Conservation (phyloP, 352 stramenopile genomes). For the Phytophthora multivora region DNA sequence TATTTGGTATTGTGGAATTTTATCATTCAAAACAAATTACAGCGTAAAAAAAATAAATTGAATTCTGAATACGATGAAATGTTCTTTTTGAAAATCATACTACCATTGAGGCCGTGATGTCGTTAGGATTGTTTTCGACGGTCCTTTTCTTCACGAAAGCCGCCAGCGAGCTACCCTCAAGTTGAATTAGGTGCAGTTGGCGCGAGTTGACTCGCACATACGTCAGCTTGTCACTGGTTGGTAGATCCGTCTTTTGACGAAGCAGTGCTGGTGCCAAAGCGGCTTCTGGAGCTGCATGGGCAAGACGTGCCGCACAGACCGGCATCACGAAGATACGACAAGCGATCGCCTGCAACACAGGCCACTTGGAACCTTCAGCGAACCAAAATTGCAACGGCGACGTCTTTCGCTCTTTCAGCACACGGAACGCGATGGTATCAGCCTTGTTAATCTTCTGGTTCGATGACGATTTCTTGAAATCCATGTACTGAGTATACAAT, state of each 20-base stretch:
- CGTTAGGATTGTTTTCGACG: conserved; percentile 8
- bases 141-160: conserved; percentile 6
- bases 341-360: conserved; percentile 48
- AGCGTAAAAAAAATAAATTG: too few relatives aligned
- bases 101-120: conserved; percentile 39
- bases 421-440: conserved; percentile 43
- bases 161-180: conserved; percentile 9
- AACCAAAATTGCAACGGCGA: conserved; percentile 60
- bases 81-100: conserved; percentile 11
- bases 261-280: conserved; percentile 12
- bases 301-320: conserved; percentile 21
- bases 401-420: conserved; percentile 57
- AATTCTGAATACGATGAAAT: too few relatives aligned
- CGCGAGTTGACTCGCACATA: conserved; percentile 40
- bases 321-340: conserved; percentile 46
- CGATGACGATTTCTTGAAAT: conserved; percentile 43
- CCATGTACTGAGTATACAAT: conserved; percentile 52
- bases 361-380: conserved; percentile 52
- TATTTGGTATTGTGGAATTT: too few relatives aligned
- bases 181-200: conserved; percentile 23
- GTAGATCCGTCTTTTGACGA: conserved; percentile 17
- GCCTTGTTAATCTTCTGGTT: conserved; percentile 38
- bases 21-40: too few relatives aligned
- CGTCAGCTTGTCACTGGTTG: conserved; percentile 33
- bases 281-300: conserved; percentile 2